phyloP scores from a whole-genome alignment of 305 asterid species.

The Fraxinus sp. region DNA sequence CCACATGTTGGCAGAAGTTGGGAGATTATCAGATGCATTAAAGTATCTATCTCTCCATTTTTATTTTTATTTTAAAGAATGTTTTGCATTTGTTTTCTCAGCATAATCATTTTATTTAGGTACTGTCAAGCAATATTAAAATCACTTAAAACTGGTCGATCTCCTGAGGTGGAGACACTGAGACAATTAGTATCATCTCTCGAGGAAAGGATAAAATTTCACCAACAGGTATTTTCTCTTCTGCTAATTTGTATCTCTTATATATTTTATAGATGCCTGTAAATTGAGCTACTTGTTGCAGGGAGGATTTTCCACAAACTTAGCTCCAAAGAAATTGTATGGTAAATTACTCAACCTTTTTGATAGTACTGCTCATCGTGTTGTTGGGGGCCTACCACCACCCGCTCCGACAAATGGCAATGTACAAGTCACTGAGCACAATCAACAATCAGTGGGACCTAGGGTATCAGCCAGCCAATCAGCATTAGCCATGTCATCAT shows the following conservation, averaged over 20 bases:
- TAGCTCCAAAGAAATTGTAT: constrained; percentile 64
- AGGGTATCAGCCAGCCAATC: constrained; percentile 87
- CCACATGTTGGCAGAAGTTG: constrained; percentile 94
- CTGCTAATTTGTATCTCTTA: constrained; percentile 9
- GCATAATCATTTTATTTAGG: constrained; percentile 37
- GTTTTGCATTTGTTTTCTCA: constrained; percentile 25
- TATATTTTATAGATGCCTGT: constrained; percentile 15
- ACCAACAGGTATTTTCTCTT: constrained; percentile 62
- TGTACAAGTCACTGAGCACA: constrained; percentile 46
- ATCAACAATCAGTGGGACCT: constrained; percentile 51
- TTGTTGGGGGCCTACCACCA: constrained; percentile 74
- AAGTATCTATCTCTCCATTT: constrained; percentile 47
- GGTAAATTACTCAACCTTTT: constrained; percentile 72
- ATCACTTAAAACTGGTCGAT: constrained; percentile 71
- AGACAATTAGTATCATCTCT: constrained; percentile 62
- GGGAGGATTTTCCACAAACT: constrained; percentile 83
- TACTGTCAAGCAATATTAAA: constrained; percentile 72
- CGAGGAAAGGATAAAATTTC: constrained; percentile 77
- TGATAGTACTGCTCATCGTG: constrained; percentile 77
- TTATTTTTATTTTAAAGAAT: constrained; percentile 17
- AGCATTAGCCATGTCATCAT: constrained; percentile 80
- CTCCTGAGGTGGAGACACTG: constrained; percentile 62
- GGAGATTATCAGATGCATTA: constrained; percentile 77
- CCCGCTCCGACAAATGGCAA: constrained; percentile 53
- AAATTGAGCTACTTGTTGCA: constrained; percentile 33